phyloP scores from a whole-genome alignment of 2,329 filamentous ascomycete species.

The Aspergillus spinulosporus region DNA sequence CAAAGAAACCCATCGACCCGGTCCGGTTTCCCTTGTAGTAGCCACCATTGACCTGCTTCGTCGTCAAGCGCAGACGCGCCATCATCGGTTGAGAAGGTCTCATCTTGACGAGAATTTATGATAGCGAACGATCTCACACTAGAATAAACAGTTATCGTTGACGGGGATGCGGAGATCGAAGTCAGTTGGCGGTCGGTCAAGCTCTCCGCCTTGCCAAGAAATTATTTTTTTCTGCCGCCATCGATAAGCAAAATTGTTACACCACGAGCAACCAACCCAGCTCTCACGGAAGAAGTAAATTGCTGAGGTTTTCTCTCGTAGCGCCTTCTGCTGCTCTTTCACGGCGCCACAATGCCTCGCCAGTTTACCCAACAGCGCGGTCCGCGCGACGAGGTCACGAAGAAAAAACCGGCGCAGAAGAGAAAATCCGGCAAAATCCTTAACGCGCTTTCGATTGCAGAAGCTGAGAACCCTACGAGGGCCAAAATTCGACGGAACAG shows the following conservation, averaged over 20 bases:
- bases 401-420: constrained; percentile 52
- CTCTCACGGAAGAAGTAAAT: neutral
- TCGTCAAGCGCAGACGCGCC: constrained; percentile 77
- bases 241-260: constrained; percentile 28
- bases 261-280: constrained; percentile 15
- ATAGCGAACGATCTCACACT: neutral
- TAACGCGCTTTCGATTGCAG: constrained; percentile 67
- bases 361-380: constrained; percentile 42
- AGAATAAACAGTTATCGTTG: constrained; percentile 17
- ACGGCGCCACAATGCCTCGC: constrained; percentile 40
- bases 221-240: constrained; percentile 31
- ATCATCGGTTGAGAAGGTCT: constrained; percentile 56
- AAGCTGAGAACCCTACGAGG: constrained; percentile 55
- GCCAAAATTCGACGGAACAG: constrained; percentile 57
- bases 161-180: constrained; percentile 24
- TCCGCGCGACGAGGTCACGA: constrained; percentile 44
- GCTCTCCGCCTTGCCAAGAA: constrained; percentile 35
- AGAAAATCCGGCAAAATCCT: constrained; percentile 49
- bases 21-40: constrained; percentile 97
- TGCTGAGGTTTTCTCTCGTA: constrained; percentile 4
- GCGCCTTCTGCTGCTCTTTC: constrained; percentile 2
- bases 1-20: constrained; percentile 84
- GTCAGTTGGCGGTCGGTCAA: constrained; percentile 25
- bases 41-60: constrained; percentile 88
- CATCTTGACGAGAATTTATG: constrained; percentile 36